Evolutionary conservation across 1,284 basidiomycete species (phyloP).

Genomic region (Papiliotrema flavescens): DNA sequence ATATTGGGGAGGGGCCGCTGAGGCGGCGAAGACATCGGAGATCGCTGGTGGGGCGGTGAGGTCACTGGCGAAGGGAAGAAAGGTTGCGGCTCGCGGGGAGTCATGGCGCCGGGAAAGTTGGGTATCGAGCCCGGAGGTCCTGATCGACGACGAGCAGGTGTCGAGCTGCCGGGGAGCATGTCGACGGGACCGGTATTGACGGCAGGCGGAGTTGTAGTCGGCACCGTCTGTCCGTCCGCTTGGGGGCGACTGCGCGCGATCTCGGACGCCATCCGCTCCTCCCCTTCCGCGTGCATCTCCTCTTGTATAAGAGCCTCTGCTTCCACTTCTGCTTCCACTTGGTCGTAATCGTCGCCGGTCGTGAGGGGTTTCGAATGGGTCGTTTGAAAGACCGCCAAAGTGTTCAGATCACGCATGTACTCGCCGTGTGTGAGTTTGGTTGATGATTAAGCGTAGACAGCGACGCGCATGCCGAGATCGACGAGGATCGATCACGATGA

Average conservation of each 20-base stretch:
- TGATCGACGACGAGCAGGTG: slow-evolving; percentile 11
- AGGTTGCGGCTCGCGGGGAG: slow-evolving; percentile 20
- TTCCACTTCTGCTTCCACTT: not conserved
- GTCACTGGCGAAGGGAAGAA: slow-evolving; percentile 26
- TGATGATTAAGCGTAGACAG: too few species aligned
- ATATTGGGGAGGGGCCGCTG: slow-evolving; percentile 3
- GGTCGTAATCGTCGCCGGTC: not conserved
- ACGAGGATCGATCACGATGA: too few species aligned
- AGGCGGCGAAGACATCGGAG: slow-evolving; percentile 11
- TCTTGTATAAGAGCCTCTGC: not conserved
- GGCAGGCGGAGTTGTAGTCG: too few species aligned
- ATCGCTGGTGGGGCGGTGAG: slow-evolving; percentile 14
- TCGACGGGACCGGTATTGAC: too few species aligned
- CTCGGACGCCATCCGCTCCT: too few species aligned
- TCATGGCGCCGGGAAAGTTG: slow-evolving; percentile 23
- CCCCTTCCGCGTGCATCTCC: too few species aligned
- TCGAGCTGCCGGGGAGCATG: too few species aligned
- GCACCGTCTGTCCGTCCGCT: too few species aligned
- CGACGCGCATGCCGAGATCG: too few species aligned
- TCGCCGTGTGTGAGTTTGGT: not conserved
- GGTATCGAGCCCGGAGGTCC: slow-evolving; percentile 23
- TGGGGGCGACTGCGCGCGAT: too few species aligned
- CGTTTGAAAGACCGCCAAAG: not conserved
- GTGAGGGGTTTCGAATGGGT: not conserved
- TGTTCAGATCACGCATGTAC: not conserved